Percentiles rank a stretch among this genome's conserved stretches.
phyloP scores from a whole-genome alignment of 2,329 filamentous ascomycete species.

The Colletotrichum salicis region DNA sequence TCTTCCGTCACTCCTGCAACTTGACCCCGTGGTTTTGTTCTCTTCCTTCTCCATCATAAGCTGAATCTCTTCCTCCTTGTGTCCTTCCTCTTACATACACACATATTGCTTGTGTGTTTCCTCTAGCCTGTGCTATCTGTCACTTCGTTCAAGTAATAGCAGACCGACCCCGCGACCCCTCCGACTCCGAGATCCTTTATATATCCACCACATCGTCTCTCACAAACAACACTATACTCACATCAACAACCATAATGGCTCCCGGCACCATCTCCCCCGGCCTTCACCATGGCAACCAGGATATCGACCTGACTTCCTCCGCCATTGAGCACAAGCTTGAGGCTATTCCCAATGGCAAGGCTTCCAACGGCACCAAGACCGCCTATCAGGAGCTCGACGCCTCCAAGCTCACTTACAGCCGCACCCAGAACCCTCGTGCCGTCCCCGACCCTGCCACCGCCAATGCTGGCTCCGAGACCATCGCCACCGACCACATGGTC shows the following conservation, averaged over 20 bases:
- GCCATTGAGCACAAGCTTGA: constrained; percentile 63
- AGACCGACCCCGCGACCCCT: not conserved
- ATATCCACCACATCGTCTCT: not conserved
- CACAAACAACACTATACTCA: not conserved
- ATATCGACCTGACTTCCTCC: constrained; percentile 62
- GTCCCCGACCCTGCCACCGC: constrained; percentile 63
- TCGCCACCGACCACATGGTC: constrained; percentile 90
- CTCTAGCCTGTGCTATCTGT: not conserved
- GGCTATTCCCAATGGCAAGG: constrained; percentile 40
- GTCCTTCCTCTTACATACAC: not conserved
- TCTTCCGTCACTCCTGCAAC: constrained; percentile 19
- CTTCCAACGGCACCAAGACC: constrained; percentile 46
- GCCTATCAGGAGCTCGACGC: constrained; percentile 70
- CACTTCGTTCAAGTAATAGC: not conserved
- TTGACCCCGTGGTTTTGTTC: constrained; percentile 26
- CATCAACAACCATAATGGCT: constrained; percentile 38
- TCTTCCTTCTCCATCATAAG: constrained; percentile 24
- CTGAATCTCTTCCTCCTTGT: constrained; percentile 18
- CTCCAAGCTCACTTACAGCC: constrained; percentile 72
- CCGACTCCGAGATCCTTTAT: constrained; percentile 21
- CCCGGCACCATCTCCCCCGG: constrained; percentile 41
- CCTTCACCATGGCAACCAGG: constrained; percentile 58
- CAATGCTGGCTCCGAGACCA: constrained; percentile 60
- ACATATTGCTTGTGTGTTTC: not conserved
- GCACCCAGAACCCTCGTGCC: constrained; percentile 59